Base-by-base conservation (phyloP, 2,329 filamentous ascomycete species). In the Elsinoe batatas region DNA sequence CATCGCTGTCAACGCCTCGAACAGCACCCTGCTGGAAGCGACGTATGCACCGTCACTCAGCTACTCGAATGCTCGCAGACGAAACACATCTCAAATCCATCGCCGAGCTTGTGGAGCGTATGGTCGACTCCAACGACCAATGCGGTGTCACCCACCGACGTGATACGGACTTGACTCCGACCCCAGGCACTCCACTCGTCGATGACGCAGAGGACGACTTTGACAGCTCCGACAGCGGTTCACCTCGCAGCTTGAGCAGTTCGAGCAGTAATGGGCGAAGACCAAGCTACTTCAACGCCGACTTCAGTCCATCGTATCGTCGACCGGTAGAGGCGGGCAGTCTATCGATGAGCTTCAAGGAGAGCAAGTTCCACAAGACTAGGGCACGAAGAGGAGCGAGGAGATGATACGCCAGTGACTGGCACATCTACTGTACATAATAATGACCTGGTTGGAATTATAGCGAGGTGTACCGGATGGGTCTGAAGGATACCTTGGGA, bases 71-170 rank as follows among this genome's bases (percentile, higher is more conserved):
- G 59, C 68, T 71, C 57, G 69, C 67, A 62, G 66, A 62, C 57
- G 56, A 66, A 2, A 64, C 67, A 10, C 68, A 70, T 57, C 60
- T 68, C 32, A 62, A 65, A 22, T 68, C 69, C 61, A 68, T 72
- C 44, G 64, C 68, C 15, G 61, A 62, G 26, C 66, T 72, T 17
- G 69, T 71, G 20, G 60, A 68, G 58, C 67, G 65, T 58, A 70
- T 72, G 64, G 62, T 71, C 54, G 59, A 68, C 4, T 59, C 58
- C 8, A 65, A 65, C 44, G 66, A 71, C 57, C 70, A 72, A 59
- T 72, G 70, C 63, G 61, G 51, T 17, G 26, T 61, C 17, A 36
- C 56, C 58, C 43, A 18, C 49, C 30, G 30, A 56, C 17, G 53
- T 26, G 20, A 56, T 13, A 12, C 36, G 37, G 12, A 57, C 43